phyloP scores from a whole-genome alignment of 805 yeast species.

The Candida palmyrensis region DNA sequence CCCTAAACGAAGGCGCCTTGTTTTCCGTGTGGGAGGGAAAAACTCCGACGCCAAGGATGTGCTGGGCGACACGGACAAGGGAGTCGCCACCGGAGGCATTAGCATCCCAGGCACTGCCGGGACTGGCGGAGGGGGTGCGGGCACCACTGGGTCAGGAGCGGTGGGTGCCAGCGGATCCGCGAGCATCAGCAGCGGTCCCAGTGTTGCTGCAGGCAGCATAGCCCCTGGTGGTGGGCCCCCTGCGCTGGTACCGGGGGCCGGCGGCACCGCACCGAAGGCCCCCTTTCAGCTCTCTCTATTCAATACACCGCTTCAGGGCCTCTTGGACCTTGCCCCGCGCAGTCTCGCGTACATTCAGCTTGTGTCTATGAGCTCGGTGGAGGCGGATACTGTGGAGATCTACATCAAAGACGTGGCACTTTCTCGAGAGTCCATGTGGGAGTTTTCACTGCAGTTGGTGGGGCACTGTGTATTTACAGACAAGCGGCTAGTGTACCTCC shows the following conservation, averaged over 20 bases:
- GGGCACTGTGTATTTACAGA: conserved; percentile 62
- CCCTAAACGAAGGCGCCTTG: conserved; percentile 1
- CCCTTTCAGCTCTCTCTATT: conserved; percentile 49
- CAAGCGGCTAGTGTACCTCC: conserved; percentile 60
- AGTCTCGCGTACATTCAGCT: conserved; percentile 53
- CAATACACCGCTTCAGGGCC: conserved; percentile 53
- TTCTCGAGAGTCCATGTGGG: conserved; percentile 93
- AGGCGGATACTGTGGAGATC: conserved; percentile 78
- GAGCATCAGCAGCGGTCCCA: conserved; percentile 1
- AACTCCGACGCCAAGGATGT: background rate
- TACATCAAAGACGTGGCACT: conserved; percentile 74
- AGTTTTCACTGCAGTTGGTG: conserved; percentile 55
- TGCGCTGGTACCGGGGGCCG: background rate
- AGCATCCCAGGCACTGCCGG: background rate
- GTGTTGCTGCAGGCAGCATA: background rate
- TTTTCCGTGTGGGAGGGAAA: background rate
- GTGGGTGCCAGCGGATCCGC: background rate
- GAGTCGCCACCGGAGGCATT: background rate
- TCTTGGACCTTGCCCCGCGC: conserved; percentile 63
- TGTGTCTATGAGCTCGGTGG: conserved; percentile 43
- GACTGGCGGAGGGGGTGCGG: background rate
- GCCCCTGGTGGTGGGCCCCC: background rate
- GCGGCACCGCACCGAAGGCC: conserved; percentile 13
- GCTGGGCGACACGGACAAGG: background rate
- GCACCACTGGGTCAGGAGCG: background rate